Base-by-base conservation (phyloP, 345 rosid species). In the Bruguiera sexangula region DNA sequence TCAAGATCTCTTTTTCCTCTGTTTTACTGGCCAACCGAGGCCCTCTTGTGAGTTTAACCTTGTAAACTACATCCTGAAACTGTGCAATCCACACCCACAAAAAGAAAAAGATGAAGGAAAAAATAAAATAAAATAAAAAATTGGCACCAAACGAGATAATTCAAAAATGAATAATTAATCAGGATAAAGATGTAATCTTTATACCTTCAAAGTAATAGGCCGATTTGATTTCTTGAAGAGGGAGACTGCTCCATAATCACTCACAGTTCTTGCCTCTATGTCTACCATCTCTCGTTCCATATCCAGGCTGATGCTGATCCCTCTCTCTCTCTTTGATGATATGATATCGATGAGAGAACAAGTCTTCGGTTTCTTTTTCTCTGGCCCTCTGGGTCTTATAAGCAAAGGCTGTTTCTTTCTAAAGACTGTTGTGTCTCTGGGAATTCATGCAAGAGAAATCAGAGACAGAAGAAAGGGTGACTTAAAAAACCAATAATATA, bases 181-280 rank as follows among this genome's bases (percentile, higher is more conserved):
- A 22, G 29, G 13, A 55, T 0, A 15, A 22, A 43, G 1, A 43
- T 15, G 50, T 56, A 22, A 56, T 22, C 29, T 56, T 56, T 56
- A 1, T 24, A 56, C 60, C 60, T 56, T 56, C 60, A 56, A 56
- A 56, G 60, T 56, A 24, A 56, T 10, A 56, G 60, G 60, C 48
- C 20, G 64, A 76, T 76, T 80, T 27, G 80, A 71, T 58, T 52
- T 76, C 63, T 76, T 65, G 51, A 85, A 80, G 26, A 78, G 37
- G 22, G 85, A 43, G 34, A 66, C 52, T 10, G 56, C 72, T 71
- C 60, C 63, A 21, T 18, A 43, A 30, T 31, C 26, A 43, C 22
- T 56, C 24, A 24, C 60, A 56, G 48, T 71, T 67, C 65, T 72
- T 20, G 78, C 68, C 73, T 84, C 87, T 21, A 75, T 18, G 69